phyloP scores from a whole-genome alignment of 352 stramenopile species.

The Peronospora destructor region DNA sequence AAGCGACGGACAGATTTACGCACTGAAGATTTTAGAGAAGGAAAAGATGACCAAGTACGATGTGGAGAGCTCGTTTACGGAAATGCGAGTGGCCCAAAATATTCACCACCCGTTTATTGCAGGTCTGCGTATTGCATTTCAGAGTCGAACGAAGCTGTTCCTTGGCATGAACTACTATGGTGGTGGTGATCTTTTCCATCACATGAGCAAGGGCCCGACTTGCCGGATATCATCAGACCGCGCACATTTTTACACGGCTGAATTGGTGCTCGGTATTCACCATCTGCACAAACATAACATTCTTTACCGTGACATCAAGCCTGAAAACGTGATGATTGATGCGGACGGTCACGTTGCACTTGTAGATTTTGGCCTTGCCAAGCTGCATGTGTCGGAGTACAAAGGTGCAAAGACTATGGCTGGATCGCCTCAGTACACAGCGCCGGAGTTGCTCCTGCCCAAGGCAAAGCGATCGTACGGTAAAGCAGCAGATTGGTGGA shows the following conservation, averaged over 20 bases:
- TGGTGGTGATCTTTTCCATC: constrained; percentile 81
- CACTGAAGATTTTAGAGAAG: constrained; percentile 88
- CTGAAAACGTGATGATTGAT: constrained; percentile 95
- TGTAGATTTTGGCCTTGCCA: constrained; percentile 92
- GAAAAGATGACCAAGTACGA: constrained; percentile 88
- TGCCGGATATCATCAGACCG: constrained; percentile 76
- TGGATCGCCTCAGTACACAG: constrained; percentile 83
- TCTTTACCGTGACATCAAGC: constrained; percentile 95
- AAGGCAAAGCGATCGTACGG: constrained; percentile 85
- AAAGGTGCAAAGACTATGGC: constrained; percentile 87
- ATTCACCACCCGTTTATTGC: constrained; percentile 87
- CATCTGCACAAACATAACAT: constrained; percentile 92
- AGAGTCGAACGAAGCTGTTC: constrained; percentile 82
- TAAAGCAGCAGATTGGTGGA: constrained; percentile 87
- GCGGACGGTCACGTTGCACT: constrained; percentile 92
- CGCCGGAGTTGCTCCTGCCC: constrained; percentile 72
- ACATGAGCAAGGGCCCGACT: constrained; percentile 86
- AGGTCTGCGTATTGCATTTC: constrained; percentile 80
- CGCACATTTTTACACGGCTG: constrained; percentile 89
- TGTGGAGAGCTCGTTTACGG: constrained; percentile 83
- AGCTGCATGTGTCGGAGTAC: constrained; percentile 88
- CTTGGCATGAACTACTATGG: constrained; percentile 86
- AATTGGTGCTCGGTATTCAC: constrained; percentile 89
- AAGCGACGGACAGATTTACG: constrained; percentile 85
- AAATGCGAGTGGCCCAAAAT: constrained; percentile 85